Base-by-base conservation (phyloP, 2,329 filamentous ascomycete genomes). In the Diaporthe caulivora region DNA sequence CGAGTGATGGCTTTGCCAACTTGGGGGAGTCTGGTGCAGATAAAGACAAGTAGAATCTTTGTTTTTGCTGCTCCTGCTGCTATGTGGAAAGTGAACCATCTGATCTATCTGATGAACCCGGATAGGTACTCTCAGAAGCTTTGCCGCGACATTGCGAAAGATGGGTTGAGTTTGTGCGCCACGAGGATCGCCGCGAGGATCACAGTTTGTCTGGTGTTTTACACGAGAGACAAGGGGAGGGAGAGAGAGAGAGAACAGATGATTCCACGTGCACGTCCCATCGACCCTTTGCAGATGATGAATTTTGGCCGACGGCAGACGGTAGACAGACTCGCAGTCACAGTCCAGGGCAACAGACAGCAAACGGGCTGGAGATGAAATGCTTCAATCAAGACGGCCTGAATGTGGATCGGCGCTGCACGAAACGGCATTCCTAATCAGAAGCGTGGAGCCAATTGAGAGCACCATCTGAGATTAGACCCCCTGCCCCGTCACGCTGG, bases 381-480 rank as follows among this genome's bases (percentile, higher is more conserved):
- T 67, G 62, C 62, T 67, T 67, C 62, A 53, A 67, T 37, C 13
- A 26, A 53, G 62, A 67, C 47, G 62, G 62, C 62, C 47, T 67
- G 44, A 49, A 34, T 67, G 62, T 67, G 62, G 62, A 67, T 67
- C 62, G 44, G 62, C 62, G 62, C 60, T 67, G 62, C 62, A 73
- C 65, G 65, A 64, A 70, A 73, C 71, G 71, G 57, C 47, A 37
- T 73, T 73, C 65, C 47, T 70, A 73, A 62, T 73, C 71, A 60
- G 40, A 51, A 47, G 34, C 69, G 55, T 71, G 55, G 69, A 62
- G 69, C 69, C 69, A 71, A 71, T 71, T 71, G 69, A 53, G 69
- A 51, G 17, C 58, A 53, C 55, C 58, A 62, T 62, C 69, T 71
- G 29, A 62, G 69, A 71, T 62, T 71, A 34, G 69, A 53, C 31